Percentiles rank a stretch among this genome's conserved stretches.
These are phyloP conservation scores for Lenzites betulinus DNA, from an alignment of 768 basidiomycete genomes.

Conservation along the genomic window DNA sequence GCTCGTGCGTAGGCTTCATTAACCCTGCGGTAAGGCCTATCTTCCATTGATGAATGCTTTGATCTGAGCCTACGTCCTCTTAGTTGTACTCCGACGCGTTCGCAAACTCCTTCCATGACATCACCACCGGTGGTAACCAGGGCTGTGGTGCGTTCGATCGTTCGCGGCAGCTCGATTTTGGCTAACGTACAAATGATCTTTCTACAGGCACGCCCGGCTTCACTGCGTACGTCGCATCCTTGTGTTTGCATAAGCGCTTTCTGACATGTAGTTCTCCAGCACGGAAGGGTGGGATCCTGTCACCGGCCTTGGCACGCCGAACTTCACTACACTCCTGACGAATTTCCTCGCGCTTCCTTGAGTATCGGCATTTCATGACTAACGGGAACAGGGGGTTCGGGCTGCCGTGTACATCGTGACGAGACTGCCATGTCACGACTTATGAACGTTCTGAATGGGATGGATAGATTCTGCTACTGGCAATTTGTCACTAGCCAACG, in stretches of 20 bases:
- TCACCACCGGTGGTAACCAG: conserved; percentile 36
- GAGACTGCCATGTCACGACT: not conserved
- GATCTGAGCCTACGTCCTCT: not conserved
- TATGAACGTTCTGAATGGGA: not conserved
- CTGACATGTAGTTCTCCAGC: not conserved
- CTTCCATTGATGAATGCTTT: not conserved
- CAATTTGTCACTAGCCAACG: not conserved
- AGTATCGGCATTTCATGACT: not conserved
- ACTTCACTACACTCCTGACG: conserved; percentile 27
- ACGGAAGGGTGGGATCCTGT: conserved; percentile 30
- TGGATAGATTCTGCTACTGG: not conserved
- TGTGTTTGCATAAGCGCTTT: not conserved
- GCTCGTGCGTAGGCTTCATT: conserved; percentile 37
- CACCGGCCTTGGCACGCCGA: conserved; percentile 33
- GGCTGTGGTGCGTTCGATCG: conserved; percentile 33
- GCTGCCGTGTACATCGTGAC: not conserved
- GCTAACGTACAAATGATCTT: not conserved
- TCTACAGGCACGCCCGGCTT: conserved; percentile 25
- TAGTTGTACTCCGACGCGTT: conserved; percentile 25
- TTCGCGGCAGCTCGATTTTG: not conserved
- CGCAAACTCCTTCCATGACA: conserved; percentile 33
- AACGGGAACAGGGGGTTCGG: not conserved
- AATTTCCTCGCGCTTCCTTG: conserved; percentile 32
- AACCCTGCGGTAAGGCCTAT: conserved; percentile 57
- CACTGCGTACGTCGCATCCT: conserved; percentile 22